Evolutionary conservation across 1,139 yeast genomes (phyloP).

Genomic region (Lodderomyces metapsilosis): DNA sequence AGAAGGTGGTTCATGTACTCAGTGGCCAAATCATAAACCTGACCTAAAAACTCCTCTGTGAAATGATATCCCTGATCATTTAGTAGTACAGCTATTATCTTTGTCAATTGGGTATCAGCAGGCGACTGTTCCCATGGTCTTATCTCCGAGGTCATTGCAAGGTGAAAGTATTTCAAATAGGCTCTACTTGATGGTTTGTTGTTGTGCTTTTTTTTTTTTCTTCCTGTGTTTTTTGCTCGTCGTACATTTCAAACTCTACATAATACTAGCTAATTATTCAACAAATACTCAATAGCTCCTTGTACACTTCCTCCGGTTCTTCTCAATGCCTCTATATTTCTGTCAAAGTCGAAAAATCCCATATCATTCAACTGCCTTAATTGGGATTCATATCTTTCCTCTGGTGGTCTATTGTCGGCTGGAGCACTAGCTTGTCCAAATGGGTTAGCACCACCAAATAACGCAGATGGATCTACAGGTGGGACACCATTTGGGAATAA

Average conservation of each 20-base stretch:
- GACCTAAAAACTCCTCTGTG: slow-evolving; percentile 45
- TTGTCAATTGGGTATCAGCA: slow-evolving; percentile 35
- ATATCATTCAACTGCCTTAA: slow-evolving; percentile 91
- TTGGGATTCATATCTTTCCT: slow-evolving; percentile 88
- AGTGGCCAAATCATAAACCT: slow-evolving; percentile 47
- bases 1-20: slow-evolving; percentile 50
- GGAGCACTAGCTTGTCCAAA: slow-evolving; percentile 34
- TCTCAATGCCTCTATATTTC: slow-evolving; percentile 86
- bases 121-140: slow-evolving; percentile 17
- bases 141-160: not conserved
- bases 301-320: slow-evolving; percentile 97
- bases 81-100: slow-evolving; percentile 34
- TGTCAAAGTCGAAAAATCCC: slow-evolving; percentile 93
- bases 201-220: too few species aligned
- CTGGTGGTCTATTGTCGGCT: slow-evolving; percentile 87
- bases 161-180: too few species aligned
- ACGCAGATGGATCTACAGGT: slow-evolving; percentile 40
- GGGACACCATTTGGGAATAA: slow-evolving; percentile 42
- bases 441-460: slow-evolving; percentile 40
- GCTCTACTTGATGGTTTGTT: not conserved
- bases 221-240: not conserved
- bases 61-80: slow-evolving; percentile 34
- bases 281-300: slow-evolving; percentile 87
- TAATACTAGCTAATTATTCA: slow-evolving; percentile 7
- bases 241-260: not conserved